These are phyloP conservation scores for Herpetomonas tarakana DNA, from an alignment of 208 protist species.

Conservation along the genomic window DNA sequence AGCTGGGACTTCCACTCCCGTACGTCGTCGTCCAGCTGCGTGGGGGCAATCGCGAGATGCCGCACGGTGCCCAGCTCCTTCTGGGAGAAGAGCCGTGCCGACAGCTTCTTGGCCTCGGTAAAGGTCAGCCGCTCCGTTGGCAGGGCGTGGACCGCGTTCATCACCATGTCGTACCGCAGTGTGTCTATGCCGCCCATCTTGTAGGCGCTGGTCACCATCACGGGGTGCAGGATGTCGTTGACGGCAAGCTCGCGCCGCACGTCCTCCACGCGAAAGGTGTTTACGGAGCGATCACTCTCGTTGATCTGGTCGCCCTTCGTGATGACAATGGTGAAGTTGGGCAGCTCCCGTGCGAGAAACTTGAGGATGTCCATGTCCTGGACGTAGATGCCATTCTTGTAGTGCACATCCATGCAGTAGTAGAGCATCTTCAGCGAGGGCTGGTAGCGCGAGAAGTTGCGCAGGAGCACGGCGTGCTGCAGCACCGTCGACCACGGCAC, in stretches of 20 bases:
- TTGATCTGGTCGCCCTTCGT: conserved; percentile 83
- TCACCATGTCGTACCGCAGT: conserved; percentile 89
- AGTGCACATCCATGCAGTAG: conserved; percentile 91
- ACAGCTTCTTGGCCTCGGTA: conserved; percentile 71
- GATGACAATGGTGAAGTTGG: conserved; percentile 89
- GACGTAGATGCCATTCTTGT: conserved; percentile 78
- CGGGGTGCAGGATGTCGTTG: conserved; percentile 81
- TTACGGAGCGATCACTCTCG: conserved; percentile 25
- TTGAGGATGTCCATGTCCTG: conserved; percentile 86
- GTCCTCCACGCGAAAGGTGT: conserved; percentile 49
- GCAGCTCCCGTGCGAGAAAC: conserved; percentile 78
- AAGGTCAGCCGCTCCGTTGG: conserved; percentile 79
- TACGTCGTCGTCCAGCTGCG: conserved; percentile 56
- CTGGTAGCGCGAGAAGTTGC: conserved; percentile 77
- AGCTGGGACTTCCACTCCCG: conserved; percentile 53
- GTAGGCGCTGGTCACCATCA: conserved; percentile 84
- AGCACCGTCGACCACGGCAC: conserved; percentile 80
- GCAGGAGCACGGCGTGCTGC: conserved; percentile 78
- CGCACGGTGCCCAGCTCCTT: conserved; percentile 74
- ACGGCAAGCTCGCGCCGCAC: conserved; percentile 75
- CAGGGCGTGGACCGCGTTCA: conserved; percentile 78
- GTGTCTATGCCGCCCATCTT: conserved; percentile 85
- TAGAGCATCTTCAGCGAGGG: conserved; percentile 90
- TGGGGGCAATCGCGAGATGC: conserved; percentile 57
- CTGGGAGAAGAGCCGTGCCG: conserved; percentile 71